These are phyloP conservation scores for Dothistroma septosporum DNA, from an alignment of 2,329 filamentous ascomycete species.

Conservation along the genomic window DNA sequence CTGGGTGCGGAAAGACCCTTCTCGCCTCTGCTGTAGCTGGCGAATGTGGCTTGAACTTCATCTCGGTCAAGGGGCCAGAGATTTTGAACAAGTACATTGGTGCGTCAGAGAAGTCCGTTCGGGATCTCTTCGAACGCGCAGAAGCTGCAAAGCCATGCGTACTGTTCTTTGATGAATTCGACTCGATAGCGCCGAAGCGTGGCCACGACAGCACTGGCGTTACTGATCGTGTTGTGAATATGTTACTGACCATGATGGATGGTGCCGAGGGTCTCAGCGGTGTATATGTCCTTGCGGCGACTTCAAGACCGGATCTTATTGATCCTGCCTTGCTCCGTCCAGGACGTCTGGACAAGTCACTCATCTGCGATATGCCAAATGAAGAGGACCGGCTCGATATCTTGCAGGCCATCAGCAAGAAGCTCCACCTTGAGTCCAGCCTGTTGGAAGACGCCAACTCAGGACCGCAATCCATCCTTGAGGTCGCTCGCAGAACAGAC, in stretches of 20 bases:
- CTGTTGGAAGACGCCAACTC: slow-evolving; percentile 46
- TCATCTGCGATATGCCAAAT: slow-evolving; percentile 85
- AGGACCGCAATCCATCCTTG: slow-evolving; percentile 47
- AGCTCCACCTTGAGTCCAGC: slow-evolving; percentile 67
- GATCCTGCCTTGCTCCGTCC: slow-evolving; percentile 89
- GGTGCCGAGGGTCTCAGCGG: slow-evolving; percentile 91
- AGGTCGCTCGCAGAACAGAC: slow-evolving; percentile 74
- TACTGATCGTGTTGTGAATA: slow-evolving; percentile 97
- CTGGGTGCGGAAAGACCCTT: slow-evolving; percentile 93
- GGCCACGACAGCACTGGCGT: slow-evolving; percentile 96
- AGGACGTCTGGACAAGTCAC: slow-evolving; percentile 85
- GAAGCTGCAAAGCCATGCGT: slow-evolving; percentile 88
- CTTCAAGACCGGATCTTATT: slow-evolving; percentile 87
- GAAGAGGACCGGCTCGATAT: slow-evolving; percentile 83
- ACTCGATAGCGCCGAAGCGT: slow-evolving; percentile 93
- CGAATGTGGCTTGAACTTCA: slow-evolving; percentile 97
- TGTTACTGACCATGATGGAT: slow-evolving; percentile 97
- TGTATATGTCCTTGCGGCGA: slow-evolving; percentile 94
- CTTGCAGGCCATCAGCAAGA: slow-evolving; percentile 73
- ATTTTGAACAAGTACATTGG: slow-evolving; percentile 99
- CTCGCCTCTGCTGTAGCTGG: slow-evolving; percentile 95
- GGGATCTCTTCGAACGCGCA: slow-evolving; percentile 90
- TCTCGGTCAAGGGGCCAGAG: slow-evolving; percentile 95
- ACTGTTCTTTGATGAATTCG: slow-evolving; percentile 97
- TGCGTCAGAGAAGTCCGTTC: slow-evolving; percentile 91